phyloP scores from a whole-genome alignment of 2,329 filamentous ascomycete genomes.

The Lasiodiplodia hormozganensis region DNA sequence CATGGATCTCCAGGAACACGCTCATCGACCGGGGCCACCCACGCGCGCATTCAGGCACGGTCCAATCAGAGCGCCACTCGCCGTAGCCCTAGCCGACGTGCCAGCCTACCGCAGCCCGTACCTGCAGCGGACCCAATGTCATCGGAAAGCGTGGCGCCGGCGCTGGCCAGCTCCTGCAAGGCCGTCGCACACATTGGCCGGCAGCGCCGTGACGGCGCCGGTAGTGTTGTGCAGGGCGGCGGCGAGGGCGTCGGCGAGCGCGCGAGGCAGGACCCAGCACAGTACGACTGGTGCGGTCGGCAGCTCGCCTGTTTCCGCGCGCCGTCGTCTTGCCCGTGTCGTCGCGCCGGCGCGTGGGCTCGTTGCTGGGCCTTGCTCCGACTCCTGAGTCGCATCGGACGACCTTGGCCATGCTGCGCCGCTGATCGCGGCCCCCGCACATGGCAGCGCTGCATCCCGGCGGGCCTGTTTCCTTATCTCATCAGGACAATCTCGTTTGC shows the following conservation, averaged over 20 bases:
- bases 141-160: slow-evolving; percentile 11
- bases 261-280: neutral
- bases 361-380: neutral
- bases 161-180: neutral
- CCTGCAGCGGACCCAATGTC: slow-evolving; percentile 12
- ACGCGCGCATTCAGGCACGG: neutral
- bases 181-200: slow-evolving; percentile 6
- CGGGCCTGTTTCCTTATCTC: slow-evolving; percentile 16
- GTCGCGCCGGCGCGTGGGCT: slow-evolving; percentile 16
- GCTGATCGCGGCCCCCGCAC: slow-evolving; percentile 2
- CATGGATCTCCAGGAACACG: slow-evolving; percentile 27
- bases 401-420: neutral
- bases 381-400: slow-evolving; percentile 20
- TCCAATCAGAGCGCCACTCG: slow-evolving; percentile 4
- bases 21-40: slow-evolving; percentile 15
- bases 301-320: slow-evolving; percentile 14
- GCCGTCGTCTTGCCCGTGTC: slow-evolving; percentile 19
- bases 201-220: neutral
- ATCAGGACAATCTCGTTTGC: slow-evolving; percentile 16
- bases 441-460: neutral
- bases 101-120: slow-evolving; percentile 1
- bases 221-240: neutral
- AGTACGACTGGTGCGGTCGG: neutral
- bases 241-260: neutral
- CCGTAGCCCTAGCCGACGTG: neutral